A percentile compares a stretch with the other conserved stretches of the same genome.
phyloP scores from a whole-genome alignment of 345 rosid species.

The Raphanus sativus region DNA sequence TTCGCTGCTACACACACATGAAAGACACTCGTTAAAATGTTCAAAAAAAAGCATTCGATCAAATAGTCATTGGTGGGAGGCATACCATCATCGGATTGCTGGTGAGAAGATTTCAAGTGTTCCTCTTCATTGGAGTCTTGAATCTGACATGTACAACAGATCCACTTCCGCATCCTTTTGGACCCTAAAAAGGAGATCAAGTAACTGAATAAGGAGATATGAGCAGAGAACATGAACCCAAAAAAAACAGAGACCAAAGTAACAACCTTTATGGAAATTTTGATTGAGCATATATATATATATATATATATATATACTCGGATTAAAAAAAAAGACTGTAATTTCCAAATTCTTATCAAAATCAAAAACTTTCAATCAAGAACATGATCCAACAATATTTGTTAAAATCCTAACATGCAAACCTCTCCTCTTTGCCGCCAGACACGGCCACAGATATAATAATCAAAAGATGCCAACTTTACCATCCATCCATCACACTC shows the following conservation, averaged over 20 bases:
- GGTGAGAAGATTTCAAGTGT: conserved; percentile 56
- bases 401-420: no score
- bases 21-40: background rate
- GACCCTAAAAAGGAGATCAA: conserved; percentile 17
- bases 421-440: no score
- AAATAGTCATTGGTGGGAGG: background rate
- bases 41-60: no score
- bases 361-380: no score
- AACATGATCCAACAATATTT: no score
- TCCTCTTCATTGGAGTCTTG: conserved; percentile 74
- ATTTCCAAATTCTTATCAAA: no score
- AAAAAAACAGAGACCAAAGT: background rate
- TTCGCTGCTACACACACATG: conserved; percentile 6
- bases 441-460: no score
- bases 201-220: background rate
- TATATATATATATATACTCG: no score
- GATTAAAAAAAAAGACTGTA: no score
- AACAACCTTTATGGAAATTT: background rate
- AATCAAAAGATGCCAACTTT: no score
- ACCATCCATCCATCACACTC: no score
- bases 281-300: no score
- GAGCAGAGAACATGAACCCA: background rate
- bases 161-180: conserved; percentile 80
- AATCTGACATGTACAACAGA: conserved; percentile 81
- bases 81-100: conserved; percentile 73